Evolutionary conservation across 208 protist species (phyloP).

Genomic region (Crithidia bombi): DNA sequence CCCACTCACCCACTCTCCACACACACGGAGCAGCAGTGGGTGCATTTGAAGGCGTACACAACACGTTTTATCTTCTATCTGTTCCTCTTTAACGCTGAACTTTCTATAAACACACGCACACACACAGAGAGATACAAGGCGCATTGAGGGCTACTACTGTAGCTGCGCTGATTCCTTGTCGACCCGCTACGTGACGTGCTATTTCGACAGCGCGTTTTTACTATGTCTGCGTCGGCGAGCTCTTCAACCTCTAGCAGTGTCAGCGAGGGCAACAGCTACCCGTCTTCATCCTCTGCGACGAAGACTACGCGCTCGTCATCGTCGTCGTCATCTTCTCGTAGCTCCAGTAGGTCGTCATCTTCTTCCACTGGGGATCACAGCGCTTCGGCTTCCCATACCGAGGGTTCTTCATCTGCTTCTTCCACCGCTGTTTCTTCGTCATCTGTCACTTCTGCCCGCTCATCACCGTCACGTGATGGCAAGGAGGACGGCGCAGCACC

Average conservation of each 20-base stretch:
- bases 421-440: not conserved
- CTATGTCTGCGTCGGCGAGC: not conserved
- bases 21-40: too few species aligned
- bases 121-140: too few species aligned
- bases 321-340: not conserved
- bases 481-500: not conserved
- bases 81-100: too few species aligned
- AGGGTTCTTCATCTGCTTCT: not conserved
- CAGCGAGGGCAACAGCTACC: conserved; percentile 1
- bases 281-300: conserved; percentile 8
- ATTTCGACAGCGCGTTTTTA: too few species aligned
- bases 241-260: not conserved
- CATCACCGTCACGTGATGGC: conserved; percentile 1
- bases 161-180: too few species aligned
- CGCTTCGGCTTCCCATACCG: not conserved
- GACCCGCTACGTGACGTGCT: too few species aligned
- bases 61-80: too few species aligned
- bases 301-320: conserved; percentile 6
- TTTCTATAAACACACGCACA: too few species aligned
- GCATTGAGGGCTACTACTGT: too few species aligned
- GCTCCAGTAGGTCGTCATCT: not conserved
- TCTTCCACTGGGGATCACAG: not conserved
- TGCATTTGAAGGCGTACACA: too few species aligned
- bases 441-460: not conserved
- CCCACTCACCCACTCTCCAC: too few species aligned